Percentiles rank a stretch among this genome's conserved stretches.
phyloP scores from a whole-genome alignment of 2,329 filamentous ascomycete species.

The Nothopassalora personata region DNA sequence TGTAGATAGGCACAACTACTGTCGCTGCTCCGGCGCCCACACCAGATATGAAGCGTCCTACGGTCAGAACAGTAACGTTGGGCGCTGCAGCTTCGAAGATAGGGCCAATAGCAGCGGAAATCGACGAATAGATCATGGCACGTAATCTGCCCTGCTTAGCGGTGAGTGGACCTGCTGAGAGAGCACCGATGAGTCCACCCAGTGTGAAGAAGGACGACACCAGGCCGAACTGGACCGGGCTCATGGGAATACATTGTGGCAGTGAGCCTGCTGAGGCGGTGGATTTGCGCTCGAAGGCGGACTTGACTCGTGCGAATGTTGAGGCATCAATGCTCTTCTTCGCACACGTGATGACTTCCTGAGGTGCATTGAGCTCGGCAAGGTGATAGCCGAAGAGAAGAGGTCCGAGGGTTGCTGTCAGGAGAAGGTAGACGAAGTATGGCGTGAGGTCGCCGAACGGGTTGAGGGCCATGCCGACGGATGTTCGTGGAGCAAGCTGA shows the following conservation, averaged over 20 bases:
- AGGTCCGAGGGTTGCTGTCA: constrained; percentile 75
- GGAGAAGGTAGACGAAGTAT: constrained; percentile 72
- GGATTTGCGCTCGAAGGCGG: constrained; percentile 49
- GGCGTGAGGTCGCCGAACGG: constrained; percentile 53
- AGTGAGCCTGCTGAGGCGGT: constrained; percentile 32
- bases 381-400: constrained; percentile 93
- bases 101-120: constrained; percentile 73
- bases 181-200: constrained; percentile 77
- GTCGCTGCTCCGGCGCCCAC: constrained; percentile 82
- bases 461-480: constrained; percentile 11
- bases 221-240: constrained; percentile 70
- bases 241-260: constrained; percentile 85
- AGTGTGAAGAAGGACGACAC: constrained; percentile 88
- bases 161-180: constrained; percentile 73
- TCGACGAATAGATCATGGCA: constrained; percentile 69
- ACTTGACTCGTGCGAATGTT: constrained; percentile 15
- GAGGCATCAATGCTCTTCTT: constrained; percentile 47
- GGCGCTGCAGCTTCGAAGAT: constrained; percentile 66
- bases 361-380: constrained; percentile 89
- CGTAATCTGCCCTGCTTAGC: constrained; percentile 69
- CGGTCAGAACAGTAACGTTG: constrained; percentile 60
- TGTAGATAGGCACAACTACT: constrained; percentile 90
- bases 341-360: constrained; percentile 86
- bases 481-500: not conserved
- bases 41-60: constrained; percentile 75